Evolutionary conservation across 495 filamentous ascomycete genomes (phyloP), one percentile per base, ranked within the genome.

Genomic region (Podospora fimiseda): DNA sequence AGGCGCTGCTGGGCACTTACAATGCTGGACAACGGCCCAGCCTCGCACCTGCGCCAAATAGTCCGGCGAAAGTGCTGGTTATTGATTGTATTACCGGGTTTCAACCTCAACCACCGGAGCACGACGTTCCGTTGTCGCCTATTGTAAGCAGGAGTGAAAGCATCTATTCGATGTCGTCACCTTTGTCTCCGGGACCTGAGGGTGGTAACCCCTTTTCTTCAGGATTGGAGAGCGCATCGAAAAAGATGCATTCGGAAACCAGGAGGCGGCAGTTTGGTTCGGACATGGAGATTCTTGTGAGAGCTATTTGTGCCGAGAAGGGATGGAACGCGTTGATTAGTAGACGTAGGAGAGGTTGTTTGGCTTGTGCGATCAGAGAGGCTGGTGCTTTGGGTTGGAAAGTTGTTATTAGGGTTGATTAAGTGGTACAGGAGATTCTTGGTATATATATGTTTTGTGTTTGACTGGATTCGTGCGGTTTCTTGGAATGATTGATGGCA

Each of bases 321-420:
- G 86, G 85, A 2, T 78, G 77, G 67, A 80, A 87, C 63, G 85
- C 84, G 14, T 56, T 90, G 44, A 79, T 90, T 53, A 83, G 83
- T 45, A 70, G 85, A 23, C 74, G 74, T 41, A 77, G 81, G 44
- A 72, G 81, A 56, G 81, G 78, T 0, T 89, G 86, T 60, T 56
- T 88, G 33, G 74, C 76, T 8, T 88, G 86, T 60, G 83, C 83
- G 57, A 77, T 90, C 22, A 72, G 86, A 20, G 85, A 90, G 67
- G 85, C 84, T 0, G 78, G 77, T 9, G 86, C 85, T 6, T 57
- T 88, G 43, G 80, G 80, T 6, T 80, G 84, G 68, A 78, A 74
- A 42, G 77, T 88, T 15, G 73, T 90, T 36, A 71, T 90, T 33
- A 72, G 84, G 49, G 74, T 86, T 9, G 75, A 80, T 15, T 80